Conservation (phyloP, 352 stramenopile species). For the Phytophthora foliorum region DNA sequence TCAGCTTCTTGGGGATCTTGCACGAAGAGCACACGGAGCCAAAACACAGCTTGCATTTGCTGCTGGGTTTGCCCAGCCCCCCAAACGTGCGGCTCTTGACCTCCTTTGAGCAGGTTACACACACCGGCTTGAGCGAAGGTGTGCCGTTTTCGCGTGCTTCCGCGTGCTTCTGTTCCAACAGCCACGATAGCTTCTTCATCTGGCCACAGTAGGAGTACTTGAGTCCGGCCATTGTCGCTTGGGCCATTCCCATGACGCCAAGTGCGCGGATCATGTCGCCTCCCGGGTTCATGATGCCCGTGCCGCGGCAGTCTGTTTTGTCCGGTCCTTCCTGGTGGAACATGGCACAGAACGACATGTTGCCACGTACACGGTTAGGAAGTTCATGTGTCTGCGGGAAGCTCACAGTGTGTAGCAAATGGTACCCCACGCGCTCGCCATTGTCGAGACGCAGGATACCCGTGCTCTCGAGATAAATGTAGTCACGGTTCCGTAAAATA, state of each 20-base stretch:
- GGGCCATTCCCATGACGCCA: constrained; percentile 28
- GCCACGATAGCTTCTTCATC: constrained; percentile 38
- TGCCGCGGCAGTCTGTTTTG: constrained; percentile 32
- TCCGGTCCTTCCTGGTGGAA: constrained; percentile 35
- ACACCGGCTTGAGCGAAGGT: constrained; percentile 14
- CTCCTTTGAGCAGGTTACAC: constrained; percentile 33
- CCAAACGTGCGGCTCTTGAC: constrained; percentile 20
- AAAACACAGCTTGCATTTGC: constrained; percentile 39
- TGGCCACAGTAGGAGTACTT: constrained; percentile 39
- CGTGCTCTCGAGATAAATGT: constrained; percentile 36
- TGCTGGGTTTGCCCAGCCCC: constrained; percentile 20
- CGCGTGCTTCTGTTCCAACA: constrained; percentile 21
- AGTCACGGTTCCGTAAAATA: constrained; percentile 38
- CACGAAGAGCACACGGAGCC: constrained; percentile 29
- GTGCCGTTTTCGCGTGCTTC: constrained; percentile 20
- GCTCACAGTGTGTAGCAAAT: constrained; percentile 37
- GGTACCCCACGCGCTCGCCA: constrained; percentile 36
- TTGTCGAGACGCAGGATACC: constrained; percentile 30
- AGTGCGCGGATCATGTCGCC: constrained; percentile 31
- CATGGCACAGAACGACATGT: constrained; percentile 54
- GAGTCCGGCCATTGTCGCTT: constrained; percentile 33
- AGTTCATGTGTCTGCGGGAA: constrained; percentile 41
- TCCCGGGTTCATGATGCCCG: constrained; percentile 33
- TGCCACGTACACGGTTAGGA: constrained; percentile 39
- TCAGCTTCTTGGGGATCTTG: constrained; percentile 37